phyloP scores from a whole-genome alignment of 2,329 filamentous ascomycete genomes.

The Capronia coronata region DNA sequence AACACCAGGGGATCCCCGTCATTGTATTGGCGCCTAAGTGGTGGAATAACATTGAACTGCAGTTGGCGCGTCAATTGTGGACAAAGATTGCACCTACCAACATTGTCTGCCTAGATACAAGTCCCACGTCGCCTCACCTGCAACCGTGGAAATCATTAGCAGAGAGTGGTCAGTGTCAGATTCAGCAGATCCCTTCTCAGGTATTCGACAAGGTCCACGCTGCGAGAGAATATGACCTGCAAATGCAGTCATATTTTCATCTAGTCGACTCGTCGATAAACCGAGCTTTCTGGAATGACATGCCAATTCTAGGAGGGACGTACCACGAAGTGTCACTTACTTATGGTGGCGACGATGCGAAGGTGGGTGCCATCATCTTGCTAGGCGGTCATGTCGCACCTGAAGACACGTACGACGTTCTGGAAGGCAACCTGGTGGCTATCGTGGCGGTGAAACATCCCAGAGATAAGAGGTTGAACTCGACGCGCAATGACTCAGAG shows the following conservation, averaged over 20 bases:
- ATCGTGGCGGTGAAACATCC: slow-evolving; percentile 38
- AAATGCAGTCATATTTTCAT: slow-evolving; percentile 58
- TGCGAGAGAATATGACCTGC: slow-evolving; percentile 50
- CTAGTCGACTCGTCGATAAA: slow-evolving; percentile 30
- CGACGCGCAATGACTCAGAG: not conserved
- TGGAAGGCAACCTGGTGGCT: slow-evolving; percentile 51
- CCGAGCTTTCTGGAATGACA: slow-evolving; percentile 40
- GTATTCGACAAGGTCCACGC: slow-evolving; percentile 43
- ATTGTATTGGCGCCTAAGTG: slow-evolving; percentile 54
- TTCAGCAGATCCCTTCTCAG: slow-evolving; percentile 43
- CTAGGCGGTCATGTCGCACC: slow-evolving; percentile 46
- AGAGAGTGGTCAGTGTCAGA: slow-evolving; percentile 32
- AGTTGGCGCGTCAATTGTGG: slow-evolving; percentile 45
- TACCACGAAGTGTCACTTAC: slow-evolving; percentile 33
- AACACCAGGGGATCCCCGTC: slow-evolving; percentile 42
- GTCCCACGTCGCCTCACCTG: slow-evolving; percentile 41
- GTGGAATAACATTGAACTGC: slow-evolving; percentile 48
- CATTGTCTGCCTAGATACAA: slow-evolving; percentile 49
- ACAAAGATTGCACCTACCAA: slow-evolving; percentile 44
- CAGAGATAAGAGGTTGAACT: not conserved
- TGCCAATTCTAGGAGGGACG: slow-evolving; percentile 40
- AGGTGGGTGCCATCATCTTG: slow-evolving; percentile 46
- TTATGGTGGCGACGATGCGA: slow-evolving; percentile 38
- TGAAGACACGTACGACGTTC: slow-evolving; percentile 43
- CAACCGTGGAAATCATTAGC: slow-evolving; percentile 39